Conservation (phyloP, 768 basidiomycete genomes). For the Paxillus involutus region DNA sequence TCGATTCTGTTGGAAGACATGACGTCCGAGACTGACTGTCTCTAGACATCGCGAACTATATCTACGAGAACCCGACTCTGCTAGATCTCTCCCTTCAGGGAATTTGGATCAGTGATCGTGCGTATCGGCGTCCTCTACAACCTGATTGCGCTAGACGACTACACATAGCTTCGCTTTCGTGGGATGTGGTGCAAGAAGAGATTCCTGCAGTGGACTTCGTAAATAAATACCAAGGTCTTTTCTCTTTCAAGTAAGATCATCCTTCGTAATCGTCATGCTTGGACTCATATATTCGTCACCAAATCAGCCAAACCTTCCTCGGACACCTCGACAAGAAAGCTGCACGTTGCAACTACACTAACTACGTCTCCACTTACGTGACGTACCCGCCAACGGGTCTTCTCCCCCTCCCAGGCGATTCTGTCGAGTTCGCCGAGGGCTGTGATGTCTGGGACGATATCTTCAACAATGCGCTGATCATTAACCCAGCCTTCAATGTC, state of each 20-base stretch:
- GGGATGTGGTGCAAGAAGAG: constrained; percentile 62
- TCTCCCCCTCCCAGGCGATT: constrained; percentile 68
- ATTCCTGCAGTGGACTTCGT: constrained; percentile 77
- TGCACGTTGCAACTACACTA: constrained; percentile 55
- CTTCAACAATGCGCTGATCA: constrained; percentile 54
- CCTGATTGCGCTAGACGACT: neutral
- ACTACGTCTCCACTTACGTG: constrained; percentile 60
- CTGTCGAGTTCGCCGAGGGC: constrained; percentile 42
- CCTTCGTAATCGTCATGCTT: no score
- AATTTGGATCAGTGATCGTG: constrained; percentile 74
- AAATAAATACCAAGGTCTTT: constrained; percentile 67
- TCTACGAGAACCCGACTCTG: constrained; percentile 55
- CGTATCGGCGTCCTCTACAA: constrained; percentile 19
- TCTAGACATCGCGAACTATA: constrained; percentile 72
- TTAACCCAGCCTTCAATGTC: constrained; percentile 77
- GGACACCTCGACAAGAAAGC: constrained; percentile 54
- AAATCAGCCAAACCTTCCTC: constrained; percentile 60
- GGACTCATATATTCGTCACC: neutral
- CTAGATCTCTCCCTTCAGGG: constrained; percentile 64
- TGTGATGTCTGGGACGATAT: constrained; percentile 73
- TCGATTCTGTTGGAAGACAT: neutral
- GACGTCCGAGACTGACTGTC: neutral
- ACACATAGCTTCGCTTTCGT: constrained; percentile 52
- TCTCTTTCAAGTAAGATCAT: constrained; percentile 65
- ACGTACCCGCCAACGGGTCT: constrained; percentile 65